These are phyloP conservation scores for Ricinus communis DNA, from an alignment of 345 rosid genomes.

Conservation along the genomic window DNA sequence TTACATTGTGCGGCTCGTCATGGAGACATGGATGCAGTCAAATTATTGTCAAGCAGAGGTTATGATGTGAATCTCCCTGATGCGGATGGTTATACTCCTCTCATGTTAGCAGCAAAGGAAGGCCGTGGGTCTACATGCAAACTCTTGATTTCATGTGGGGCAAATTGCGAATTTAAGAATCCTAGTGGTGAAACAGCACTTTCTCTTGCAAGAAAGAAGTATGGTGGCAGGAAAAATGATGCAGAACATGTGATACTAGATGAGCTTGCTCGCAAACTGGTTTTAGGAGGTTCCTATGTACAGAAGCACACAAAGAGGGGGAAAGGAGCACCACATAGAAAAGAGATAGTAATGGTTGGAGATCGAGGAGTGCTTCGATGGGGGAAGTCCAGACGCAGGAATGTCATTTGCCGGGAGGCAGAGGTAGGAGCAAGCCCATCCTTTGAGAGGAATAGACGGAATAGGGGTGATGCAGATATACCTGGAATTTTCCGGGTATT, in stretches of 20 bases:
- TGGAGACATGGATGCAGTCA: constrained; percentile 74
- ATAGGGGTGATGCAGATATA: constrained; percentile 37
- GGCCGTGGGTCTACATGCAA: constrained; percentile 63
- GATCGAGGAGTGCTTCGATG: constrained; percentile 59
- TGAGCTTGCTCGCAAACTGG: constrained; percentile 65
- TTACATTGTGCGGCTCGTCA: constrained; percentile 93
- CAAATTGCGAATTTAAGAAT: constrained; percentile 55
- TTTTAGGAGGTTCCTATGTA: constrained; percentile 51
- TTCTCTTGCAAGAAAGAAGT: constrained; percentile 51
- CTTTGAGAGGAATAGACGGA: constrained; percentile 51
- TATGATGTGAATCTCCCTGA: constrained; percentile 71
- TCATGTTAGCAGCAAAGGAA: constrained; percentile 89
- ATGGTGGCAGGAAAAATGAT: constrained; percentile 25
- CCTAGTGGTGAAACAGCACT: constrained; percentile 67
- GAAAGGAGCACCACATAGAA: constrained; percentile 62
- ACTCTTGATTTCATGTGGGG: constrained; percentile 63
- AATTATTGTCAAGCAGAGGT: constrained; percentile 59
- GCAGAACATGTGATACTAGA: constrained; percentile 61
- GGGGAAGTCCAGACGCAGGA: constrained; percentile 75
- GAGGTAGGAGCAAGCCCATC: constrained; percentile 54
- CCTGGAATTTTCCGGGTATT: constrained; percentile 70
- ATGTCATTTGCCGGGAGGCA: constrained; percentile 67
- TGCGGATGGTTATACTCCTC: constrained; percentile 85
- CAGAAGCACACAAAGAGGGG: constrained; percentile 86
- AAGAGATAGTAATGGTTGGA: constrained; percentile 57